phyloP scores from a whole-genome alignment of 1,139 yeast species.

The Saccharomycopsis crataegensis region DNA sequence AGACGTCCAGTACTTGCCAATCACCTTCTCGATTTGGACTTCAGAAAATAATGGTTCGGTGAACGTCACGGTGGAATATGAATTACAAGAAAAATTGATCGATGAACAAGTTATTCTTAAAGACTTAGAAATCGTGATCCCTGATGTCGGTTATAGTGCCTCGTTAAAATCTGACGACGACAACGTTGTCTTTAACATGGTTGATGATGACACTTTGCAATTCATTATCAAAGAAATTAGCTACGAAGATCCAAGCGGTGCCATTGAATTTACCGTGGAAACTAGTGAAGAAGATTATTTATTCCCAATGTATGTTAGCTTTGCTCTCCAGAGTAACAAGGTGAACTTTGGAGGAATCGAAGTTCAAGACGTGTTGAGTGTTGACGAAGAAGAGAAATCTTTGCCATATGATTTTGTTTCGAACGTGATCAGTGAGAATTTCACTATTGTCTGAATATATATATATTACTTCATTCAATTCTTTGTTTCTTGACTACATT shows the following conservation, averaged over 20 bases:
- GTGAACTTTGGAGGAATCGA: conserved; percentile 39
- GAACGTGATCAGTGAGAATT: conserved; percentile 56
- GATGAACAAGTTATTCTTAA: conserved; percentile 37
- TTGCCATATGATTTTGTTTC: conserved; percentile 70
- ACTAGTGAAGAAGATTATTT: conserved; percentile 74
- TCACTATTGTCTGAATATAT: conserved; percentile 43
- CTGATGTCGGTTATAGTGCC: conserved; percentile 49
- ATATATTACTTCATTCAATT: background rate
- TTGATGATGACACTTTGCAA: conserved; percentile 54
- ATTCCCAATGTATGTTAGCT: conserved; percentile 72
- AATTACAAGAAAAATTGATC: conserved; percentile 41
- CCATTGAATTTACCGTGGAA: conserved; percentile 73
- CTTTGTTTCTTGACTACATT: background rate
- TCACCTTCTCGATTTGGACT: conserved; percentile 78
- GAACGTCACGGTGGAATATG: conserved; percentile 85
- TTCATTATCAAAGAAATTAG: conserved; percentile 45
- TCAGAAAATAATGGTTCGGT: conserved; percentile 43
- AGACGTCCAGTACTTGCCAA: conserved; percentile 52
- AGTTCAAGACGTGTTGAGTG: conserved; percentile 36
- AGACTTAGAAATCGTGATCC: conserved; percentile 58
- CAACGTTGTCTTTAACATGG: conserved; percentile 36
- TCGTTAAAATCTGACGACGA: conserved; percentile 47
- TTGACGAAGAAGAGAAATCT: conserved; percentile 33
- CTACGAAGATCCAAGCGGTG: conserved; percentile 53
- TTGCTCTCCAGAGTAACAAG: conserved; percentile 30